A percentile compares a stretch with the other conserved stretches of the same genome.
These are phyloP conservation scores for Tremella fuciformis DNA, from an alignment of 768 basidiomycete genomes.

Conservation along the genomic window DNA sequence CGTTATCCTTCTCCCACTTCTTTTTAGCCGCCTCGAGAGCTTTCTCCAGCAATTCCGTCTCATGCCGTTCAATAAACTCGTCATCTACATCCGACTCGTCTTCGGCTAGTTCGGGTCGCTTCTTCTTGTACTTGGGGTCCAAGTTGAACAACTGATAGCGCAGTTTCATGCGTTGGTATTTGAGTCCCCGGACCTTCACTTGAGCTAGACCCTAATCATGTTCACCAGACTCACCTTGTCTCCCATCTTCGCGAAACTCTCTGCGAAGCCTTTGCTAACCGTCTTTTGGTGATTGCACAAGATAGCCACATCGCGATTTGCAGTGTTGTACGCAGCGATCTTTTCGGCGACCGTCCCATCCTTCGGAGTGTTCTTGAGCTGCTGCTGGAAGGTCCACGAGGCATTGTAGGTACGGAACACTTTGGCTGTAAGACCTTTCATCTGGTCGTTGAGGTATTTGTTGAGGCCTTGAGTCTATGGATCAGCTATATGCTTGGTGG, in stretches of 20 bases:
- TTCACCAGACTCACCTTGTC: constrained; percentile 67
- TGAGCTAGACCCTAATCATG: neutral
- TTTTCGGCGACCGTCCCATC: constrained; percentile 86
- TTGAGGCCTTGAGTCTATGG: constrained; percentile 77
- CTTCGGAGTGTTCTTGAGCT: constrained; percentile 71
- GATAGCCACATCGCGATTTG: constrained; percentile 94
- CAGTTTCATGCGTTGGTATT: constrained; percentile 96
- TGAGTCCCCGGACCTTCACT: constrained; percentile 72
- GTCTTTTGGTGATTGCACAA: constrained; percentile 98
- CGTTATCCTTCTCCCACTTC: constrained; percentile 92
- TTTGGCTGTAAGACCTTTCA: constrained; percentile 97
- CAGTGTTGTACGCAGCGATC: constrained; percentile 92
- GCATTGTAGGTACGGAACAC: constrained; percentile 99
- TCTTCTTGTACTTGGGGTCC: constrained; percentile 78
- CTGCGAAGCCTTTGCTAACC: constrained; percentile 86
- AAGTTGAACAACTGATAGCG: constrained; percentile 78
- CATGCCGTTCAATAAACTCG: constrained; percentile 78
- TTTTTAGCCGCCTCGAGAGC: constrained; percentile 87
- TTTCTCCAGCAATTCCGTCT: constrained; percentile 70
- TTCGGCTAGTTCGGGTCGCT: constrained; percentile 65
- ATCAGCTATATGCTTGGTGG: constrained; percentile 7
- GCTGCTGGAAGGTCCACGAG: constrained; percentile 88
- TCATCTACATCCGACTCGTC: constrained; percentile 94
- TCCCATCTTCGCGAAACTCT: constrained; percentile 89
- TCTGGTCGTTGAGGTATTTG: constrained; percentile 86